Evolutionary conservation across 352 stramenopile genomes (phyloP), one percentile per base, ranked within the genome.

Genomic region (Globisporangium echinulatum): DNA sequence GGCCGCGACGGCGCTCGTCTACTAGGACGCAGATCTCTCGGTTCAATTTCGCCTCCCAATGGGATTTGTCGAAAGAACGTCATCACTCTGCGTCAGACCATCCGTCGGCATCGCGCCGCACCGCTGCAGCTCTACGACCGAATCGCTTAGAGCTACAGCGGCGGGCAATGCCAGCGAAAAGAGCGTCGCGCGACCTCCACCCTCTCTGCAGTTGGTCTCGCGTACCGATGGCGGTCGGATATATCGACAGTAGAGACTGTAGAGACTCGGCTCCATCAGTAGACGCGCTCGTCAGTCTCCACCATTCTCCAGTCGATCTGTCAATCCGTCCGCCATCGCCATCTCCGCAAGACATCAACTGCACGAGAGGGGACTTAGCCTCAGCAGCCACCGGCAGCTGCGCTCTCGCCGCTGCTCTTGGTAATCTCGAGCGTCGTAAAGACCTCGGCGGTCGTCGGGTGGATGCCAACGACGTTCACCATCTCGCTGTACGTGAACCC

Each of bases 361-460:
- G 56, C 25, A 50, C 59, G 69, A 75, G 70, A 84, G 65, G 69
- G 73, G 57, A 75, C 72, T 77, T 77, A 79, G 64, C 96, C 96
- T 98, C 96, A 99, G 95, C 96, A 99, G 74, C 94, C 93, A 52
- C 82, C 88, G 62, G 91, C 94, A 73, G 92, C 89, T 64, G 96
- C 94, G 58, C 85, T 80, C 43, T 82, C 87, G 59, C 95, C 96
- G 71, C 88, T 97, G 64, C 85, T 96, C 80, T 98, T 98, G 36
- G 94, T 98, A 54, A 98, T 85, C 49, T 86, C 87, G 39, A 98
- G 67, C 10, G 87, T 96, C 49, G 94, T 97, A 69, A 99, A 96
- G 63, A 97, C 84, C 71, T 99, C 96, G 15, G 92, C 95, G 8
- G 85, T 96, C 53, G 96, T 99, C 52, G 96, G 96, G 72, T 99